phyloP scores from a whole-genome alignment of 208 protist species.

The Crithidia acanthocephali region DNA sequence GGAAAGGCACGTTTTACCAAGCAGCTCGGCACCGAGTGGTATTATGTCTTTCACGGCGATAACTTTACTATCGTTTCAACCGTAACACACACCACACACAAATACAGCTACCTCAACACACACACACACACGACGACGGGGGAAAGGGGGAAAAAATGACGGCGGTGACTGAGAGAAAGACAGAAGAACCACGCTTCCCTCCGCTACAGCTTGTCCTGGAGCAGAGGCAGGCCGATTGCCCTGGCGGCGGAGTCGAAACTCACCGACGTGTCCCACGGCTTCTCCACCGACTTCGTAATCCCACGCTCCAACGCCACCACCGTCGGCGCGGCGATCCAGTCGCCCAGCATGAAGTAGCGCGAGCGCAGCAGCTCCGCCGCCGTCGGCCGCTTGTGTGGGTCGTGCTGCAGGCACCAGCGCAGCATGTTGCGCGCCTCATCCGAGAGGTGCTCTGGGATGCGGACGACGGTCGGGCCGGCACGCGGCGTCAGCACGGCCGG shows the following conservation, averaged over 20 bases:
- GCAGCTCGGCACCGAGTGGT: too few species aligned
- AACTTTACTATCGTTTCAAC: too few species aligned
- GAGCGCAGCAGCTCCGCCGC: conserved; percentile 66
- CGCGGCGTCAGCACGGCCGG: conserved; percentile 26
- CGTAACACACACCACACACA: too few species aligned
- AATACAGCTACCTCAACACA: not conserved
- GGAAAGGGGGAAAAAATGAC: conserved; percentile 18
- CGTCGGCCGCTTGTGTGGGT: conserved; percentile 58
- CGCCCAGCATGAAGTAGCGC: conserved; percentile 76
- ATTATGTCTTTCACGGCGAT: too few species aligned
- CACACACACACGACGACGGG: not conserved
- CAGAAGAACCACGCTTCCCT: not conserved
- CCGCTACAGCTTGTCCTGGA: conserved; percentile 15
- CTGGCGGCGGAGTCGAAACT: conserved; percentile 47
- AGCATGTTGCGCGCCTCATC: conserved; percentile 70
- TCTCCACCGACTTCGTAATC: conserved; percentile 35
- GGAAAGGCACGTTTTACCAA: too few species aligned
- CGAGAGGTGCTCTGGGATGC: conserved; percentile 64
- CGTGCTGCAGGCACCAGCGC: conserved; percentile 54
- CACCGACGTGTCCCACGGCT: conserved; percentile 51
- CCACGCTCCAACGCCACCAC: conserved; percentile 10
- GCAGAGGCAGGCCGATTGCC: conserved; percentile 32
- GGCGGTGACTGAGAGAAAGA: too few species aligned
- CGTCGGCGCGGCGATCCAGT: conserved; percentile 56
- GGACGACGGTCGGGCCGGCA: conserved; percentile 31